Base-by-base conservation (phyloP, 2,329 filamentous ascomycete genomes). In the Cordyceps farinosa region DNA sequence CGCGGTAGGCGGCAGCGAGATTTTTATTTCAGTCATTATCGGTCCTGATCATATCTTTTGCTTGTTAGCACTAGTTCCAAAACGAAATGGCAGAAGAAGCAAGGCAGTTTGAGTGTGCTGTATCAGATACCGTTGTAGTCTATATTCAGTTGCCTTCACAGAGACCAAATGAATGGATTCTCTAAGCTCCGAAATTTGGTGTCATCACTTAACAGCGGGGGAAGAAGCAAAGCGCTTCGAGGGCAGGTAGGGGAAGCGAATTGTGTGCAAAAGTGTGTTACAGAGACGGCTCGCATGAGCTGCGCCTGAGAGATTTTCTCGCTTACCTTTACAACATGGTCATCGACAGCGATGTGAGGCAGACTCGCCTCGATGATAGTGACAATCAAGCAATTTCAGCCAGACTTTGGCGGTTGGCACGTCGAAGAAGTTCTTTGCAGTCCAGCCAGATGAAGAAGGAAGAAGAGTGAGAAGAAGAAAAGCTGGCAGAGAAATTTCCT, bases 101-200 rank as follows among this genome's bases (percentile, higher is more conserved):
- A 42, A 34, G 7, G 51, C 38, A 13, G 32, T 22, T 52, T 30
- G 48, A 32, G 38, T 36, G 4, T 64, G 67, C 74, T 75, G 73
- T 81, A 84, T 95, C 91, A 95, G 91, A 95, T 95, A 95, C 91
- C 91, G 91, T 95, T 94, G 90, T 95, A 95, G 91, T 95, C 90
- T 90, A 89, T 88, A 86, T 77, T 76, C 72, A 83, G 80, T 80
- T 82, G 79, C 84, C 78, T 78, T 82, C 87, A 89, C 78, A 68
- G 83, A 85, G 84, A 80, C 80, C 77, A 80, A 82, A 76, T 82
- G 81, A 82, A 82, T 79, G 79, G 79, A 70, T 76, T 80, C 82
- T 84, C 83, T 87, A 81, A 79, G 84, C 81, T 80, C 82, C 76
- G 71, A 69, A 62, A 70, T 74, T 71, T 76, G 76, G 77, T 84